These are phyloP conservation scores for Speleostelium caveatum DNA, from an alignment of 78 protist genomes.

Conservation along the genomic window DNA sequence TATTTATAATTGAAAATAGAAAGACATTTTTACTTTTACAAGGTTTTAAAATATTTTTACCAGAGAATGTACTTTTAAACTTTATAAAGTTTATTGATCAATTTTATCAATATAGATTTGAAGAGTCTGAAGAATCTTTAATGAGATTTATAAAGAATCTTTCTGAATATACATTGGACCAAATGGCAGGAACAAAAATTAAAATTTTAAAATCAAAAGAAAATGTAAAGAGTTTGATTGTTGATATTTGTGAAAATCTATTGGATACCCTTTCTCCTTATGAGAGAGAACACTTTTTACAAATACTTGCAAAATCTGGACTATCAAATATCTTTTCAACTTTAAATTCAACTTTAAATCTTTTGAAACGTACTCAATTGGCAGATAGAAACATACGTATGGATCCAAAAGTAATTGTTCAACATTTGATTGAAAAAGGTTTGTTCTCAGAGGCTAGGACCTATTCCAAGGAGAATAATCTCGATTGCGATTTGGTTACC, in stretches of 20 bases:
- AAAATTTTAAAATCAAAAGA: background rate
- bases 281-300: constrained; percentile 58
- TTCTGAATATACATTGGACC: background rate
- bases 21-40: constrained; percentile 42
- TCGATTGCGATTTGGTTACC: constrained; percentile 41
- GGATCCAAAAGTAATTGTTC: constrained; percentile 53
- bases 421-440: constrained; percentile 48
- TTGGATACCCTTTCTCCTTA: constrained; percentile 32
- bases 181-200: background rate
- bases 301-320: constrained; percentile 9
- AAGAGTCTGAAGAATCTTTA: constrained; percentile 49
- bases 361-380: constrained; percentile 41
- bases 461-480: constrained; percentile 27
- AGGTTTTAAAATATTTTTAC: constrained; percentile 64
- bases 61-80: constrained; percentile 17
- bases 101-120: constrained; percentile 72
- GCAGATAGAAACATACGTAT: constrained; percentile 47
- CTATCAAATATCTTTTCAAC: constrained; percentile 46
- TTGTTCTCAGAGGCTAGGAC: constrained; percentile 52
- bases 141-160: constrained; percentile 18
- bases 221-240: background rate
- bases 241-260: constrained; percentile 33
- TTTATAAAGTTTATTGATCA: constrained; percentile 43
- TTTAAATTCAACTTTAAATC: constrained; percentile 12
- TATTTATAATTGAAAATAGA: constrained; percentile 25